Base-by-base conservation (phyloP, 306 rosid genomes). In the Cucurbita pepo region DNA sequence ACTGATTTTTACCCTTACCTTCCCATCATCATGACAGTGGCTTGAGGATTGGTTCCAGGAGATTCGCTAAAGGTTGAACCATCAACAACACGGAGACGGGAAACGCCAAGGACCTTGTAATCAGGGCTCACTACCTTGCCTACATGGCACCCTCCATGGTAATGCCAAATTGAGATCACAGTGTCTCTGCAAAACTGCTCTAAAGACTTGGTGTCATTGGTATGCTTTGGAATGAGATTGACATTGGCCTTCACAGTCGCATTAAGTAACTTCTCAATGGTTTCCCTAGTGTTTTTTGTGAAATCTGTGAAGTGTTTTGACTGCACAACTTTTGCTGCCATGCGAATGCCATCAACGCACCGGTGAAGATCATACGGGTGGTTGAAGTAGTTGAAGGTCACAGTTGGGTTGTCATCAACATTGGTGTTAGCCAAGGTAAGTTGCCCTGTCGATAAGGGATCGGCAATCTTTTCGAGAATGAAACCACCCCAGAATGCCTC, bases 41-140 rank as follows among this genome's bases (percentile, higher is more conserved):
- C 97, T 74, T 90, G 98, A 82, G 98, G 98, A 80, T 94, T 94
- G 60, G 97, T 89, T 76, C 98, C 98, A 0, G 98, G 98, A 45
- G 98, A 90, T 71, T 85, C 90, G 4, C 71, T 56, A 75, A 82
- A 94, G 1, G 91, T 87, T 5, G 98, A 94, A 52, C 97, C 96
- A 79, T 94, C 98, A 3, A 87, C 83, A 25, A 94, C 88, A 0
- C 98, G 83, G 16, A 94, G 86, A 74, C 85, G 81, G 5, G 84
- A 80, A 60, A 94, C 88, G 50, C 97, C 92, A 19, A 94, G 89
- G 79, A 90, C 91, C 81, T 80, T 89, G 80, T 80, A 54, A 22
- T 87, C 81, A 21, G 77, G 60, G 56, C 69, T 76, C 71, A 94
- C 90, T 15, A 91, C 99, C 78, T 82, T 89, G 51, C 95, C 95